phyloP scores from a whole-genome alignment of 129 eudicot species.

The Kitagawia praeruptora region DNA sequence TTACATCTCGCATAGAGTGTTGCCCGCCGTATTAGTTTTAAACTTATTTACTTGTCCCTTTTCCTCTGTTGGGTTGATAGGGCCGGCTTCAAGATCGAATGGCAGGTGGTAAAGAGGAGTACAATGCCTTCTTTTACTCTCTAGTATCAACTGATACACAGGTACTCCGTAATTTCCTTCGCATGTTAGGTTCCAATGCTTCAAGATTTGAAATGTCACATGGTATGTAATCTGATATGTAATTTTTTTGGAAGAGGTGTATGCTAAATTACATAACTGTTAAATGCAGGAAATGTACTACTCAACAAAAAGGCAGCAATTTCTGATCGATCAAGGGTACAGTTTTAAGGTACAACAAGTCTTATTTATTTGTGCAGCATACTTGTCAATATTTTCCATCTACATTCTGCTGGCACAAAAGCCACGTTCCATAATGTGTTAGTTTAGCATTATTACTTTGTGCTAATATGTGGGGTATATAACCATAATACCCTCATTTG shows the following conservation, averaged over 20 bases:
- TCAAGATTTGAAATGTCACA: neutral
- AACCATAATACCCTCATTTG: neutral
- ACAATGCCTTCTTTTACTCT: constrained; percentile 96
- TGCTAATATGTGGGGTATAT: neutral
- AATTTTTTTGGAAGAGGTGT: neutral
- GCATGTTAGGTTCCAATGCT: neutral
- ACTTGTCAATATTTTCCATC: neutral
- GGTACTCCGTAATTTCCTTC: constrained; percentile 30
- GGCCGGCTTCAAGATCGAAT: constrained; percentile 88
- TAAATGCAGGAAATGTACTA: constrained; percentile 91
- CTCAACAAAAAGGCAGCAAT: constrained; percentile 95
- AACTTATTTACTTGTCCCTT: neutral
- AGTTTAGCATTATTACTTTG: neutral
- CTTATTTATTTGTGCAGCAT: neutral
- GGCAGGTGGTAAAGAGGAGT: constrained; percentile 99
- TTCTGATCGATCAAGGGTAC: constrained; percentile 95
- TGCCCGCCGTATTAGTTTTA: neutral
- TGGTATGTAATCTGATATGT: neutral
- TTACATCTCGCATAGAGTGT: neutral
- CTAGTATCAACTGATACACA: constrained; percentile 99
- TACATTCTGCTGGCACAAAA: neutral
- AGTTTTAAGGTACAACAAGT: constrained; percentile 70
- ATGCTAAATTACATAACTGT: constrained; percentile 8
- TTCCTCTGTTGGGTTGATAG: constrained; percentile 34
- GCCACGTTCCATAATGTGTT: neutral